These are phyloP conservation scores for Oleoguttula mirabilis DNA, from an alignment of 495 filamentous ascomycete genomes.

Conservation along the genomic window DNA sequence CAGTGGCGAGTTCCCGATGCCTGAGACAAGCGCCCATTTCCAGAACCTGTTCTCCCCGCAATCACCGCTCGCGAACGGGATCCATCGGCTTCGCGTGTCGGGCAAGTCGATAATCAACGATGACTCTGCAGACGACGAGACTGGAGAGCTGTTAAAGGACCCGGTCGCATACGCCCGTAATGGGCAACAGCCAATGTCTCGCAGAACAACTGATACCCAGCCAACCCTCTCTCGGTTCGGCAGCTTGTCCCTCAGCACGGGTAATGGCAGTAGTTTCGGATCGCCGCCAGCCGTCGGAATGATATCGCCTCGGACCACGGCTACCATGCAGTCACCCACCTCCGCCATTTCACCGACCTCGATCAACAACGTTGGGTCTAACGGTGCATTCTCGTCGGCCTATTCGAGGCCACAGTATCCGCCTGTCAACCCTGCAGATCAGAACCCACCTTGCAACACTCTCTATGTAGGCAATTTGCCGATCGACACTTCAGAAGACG, in stretches of 20 bases:
- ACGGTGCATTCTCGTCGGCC: conserved; percentile 44
- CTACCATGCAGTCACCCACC: conserved; percentile 42
- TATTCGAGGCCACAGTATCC: conserved; percentile 62
- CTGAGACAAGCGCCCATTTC: conserved; percentile 51
- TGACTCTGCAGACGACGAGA: conserved; percentile 70
- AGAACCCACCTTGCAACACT: conserved; percentile 97
- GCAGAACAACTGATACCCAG: conserved; percentile 64
- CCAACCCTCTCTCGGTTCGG: conserved; percentile 60
- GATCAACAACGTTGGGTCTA: conserved; percentile 31
- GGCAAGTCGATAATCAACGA: conserved; percentile 80
- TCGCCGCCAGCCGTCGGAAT: conserved; percentile 44
- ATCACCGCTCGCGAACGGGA: conserved; percentile 67
- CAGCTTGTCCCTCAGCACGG: conserved; percentile 57
- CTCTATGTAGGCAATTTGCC: conserved; percentile 95
- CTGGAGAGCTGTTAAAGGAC: conserved; percentile 70
- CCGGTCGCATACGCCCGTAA: conserved; percentile 75
- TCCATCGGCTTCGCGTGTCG: conserved; percentile 57
- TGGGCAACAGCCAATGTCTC: conserved; percentile 41
- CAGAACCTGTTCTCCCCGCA: conserved; percentile 72
- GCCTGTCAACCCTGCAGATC: conserved; percentile 87
- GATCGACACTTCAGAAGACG: conserved; percentile 87
- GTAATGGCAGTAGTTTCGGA: conserved; percentile 25
- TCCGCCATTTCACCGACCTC: conserved; percentile 49
- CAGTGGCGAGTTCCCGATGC: conserved; percentile 45
- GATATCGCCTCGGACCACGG: conserved; percentile 36